Evolutionary conservation across 225 moss, liverwort and hornwort genomes (phyloP).

Genomic region (Antitrichia curtipendula): DNA sequence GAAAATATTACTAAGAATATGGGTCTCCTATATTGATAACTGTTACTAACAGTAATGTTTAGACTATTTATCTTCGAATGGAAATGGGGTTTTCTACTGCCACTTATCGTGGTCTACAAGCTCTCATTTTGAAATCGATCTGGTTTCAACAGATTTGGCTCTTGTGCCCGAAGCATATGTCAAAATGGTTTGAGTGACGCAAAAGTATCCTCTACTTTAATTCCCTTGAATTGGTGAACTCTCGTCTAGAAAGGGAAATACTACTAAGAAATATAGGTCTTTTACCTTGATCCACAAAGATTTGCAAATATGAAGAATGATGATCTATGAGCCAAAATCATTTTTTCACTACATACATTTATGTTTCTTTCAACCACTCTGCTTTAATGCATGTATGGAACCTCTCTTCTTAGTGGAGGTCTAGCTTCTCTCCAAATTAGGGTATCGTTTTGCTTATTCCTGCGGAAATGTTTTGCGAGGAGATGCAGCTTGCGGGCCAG

Average conservation of each 20-base stretch:
- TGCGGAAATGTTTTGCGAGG: background rate
- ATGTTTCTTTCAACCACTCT: background rate
- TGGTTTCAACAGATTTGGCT: background rate
- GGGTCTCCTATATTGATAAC: background rate
- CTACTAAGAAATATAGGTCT: background rate
- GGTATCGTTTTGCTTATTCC: background rate
- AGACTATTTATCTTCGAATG: background rate
- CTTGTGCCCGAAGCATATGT: background rate
- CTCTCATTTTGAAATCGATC: background rate
- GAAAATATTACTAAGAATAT: background rate
- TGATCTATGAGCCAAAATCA: background rate
- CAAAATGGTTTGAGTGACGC: background rate
- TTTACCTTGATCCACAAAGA: background rate
- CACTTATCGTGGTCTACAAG: background rate
- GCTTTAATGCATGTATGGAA: background rate
- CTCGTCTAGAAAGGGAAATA: background rate
- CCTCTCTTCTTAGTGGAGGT: background rate
- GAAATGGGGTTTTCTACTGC: background rate
- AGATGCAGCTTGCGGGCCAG: conserved; percentile 45
- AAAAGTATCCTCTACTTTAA: background rate
- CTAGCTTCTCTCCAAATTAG: background rate
- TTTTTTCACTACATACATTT: background rate
- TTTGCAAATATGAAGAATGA: background rate
- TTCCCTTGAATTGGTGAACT: background rate
- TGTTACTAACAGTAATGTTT: background rate